A percentile compares a stretch with the other conserved stretches of the same genome.
phyloP scores from a whole-genome alignment of 305 asterid genomes.

The Fraxinus nigra region DNA sequence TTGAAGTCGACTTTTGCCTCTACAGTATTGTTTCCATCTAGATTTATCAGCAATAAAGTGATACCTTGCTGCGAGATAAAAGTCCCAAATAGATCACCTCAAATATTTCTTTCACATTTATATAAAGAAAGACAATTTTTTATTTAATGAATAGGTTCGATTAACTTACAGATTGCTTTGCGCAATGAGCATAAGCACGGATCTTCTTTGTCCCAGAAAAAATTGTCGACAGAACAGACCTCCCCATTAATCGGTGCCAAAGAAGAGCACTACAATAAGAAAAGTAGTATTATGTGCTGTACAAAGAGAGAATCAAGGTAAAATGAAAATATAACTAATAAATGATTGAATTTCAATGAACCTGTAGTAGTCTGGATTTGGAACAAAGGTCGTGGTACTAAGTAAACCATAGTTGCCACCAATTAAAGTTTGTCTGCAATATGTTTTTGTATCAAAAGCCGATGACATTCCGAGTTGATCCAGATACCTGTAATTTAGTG shows the following conservation, averaged over 20 bases:
- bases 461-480: conserved; percentile 22
- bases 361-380: conserved; percentile 23
- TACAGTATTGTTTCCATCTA: conserved; percentile 33
- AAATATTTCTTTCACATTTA: neutral
- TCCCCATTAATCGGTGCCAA: conserved; percentile 58
- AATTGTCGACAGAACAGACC: conserved; percentile 34
- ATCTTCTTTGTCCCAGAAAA: conserved; percentile 41
- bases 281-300: neutral
- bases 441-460: conserved; percentile 13
- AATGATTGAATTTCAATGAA: neutral
- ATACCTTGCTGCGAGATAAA: conserved; percentile 41
- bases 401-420: conserved; percentile 21
- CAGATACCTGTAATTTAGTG: conserved; percentile 7
- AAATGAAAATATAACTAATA: neutral
- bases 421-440: conserved; percentile 18
- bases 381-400: conserved; percentile 5
- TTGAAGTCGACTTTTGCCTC: conserved; percentile 25
- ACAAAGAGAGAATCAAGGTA: neutral
- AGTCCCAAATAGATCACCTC: neutral
- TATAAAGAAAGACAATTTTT: neutral
- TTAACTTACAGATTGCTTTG: conserved; percentile 45
- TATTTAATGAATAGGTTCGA: neutral
- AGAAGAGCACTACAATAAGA: conserved; percentile 41
- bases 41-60: conserved; percentile 42
- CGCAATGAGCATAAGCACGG: conserved; percentile 54